phyloP scores from a whole-genome alignment of 2,329 filamentous ascomycete species.

The Diaporthe sp. region DNA sequence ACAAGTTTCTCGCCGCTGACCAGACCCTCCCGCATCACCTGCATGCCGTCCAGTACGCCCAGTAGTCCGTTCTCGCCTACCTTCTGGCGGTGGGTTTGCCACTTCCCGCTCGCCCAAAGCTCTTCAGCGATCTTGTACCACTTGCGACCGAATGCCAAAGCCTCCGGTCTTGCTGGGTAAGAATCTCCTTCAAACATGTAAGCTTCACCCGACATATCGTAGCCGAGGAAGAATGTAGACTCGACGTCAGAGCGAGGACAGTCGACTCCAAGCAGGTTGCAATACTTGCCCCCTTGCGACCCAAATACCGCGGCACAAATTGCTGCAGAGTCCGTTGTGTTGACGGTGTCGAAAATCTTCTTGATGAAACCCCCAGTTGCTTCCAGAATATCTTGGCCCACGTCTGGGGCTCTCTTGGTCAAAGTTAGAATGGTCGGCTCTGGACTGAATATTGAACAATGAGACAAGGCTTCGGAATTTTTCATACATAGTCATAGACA shows the following conservation, averaged over 20 bases:
- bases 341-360: slow-evolving; percentile 38
- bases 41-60: slow-evolving; percentile 22
- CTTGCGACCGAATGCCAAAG: slow-evolving; percentile 10
- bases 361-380: slow-evolving; percentile 55
- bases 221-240: slow-evolving; percentile 32
- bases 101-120: slow-evolving; percentile 30
- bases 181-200: slow-evolving; percentile 24
- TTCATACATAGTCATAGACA: slow-evolving; percentile 53
- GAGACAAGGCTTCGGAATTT: no score
- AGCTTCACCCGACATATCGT: slow-evolving; percentile 30
- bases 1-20: slow-evolving; percentile 33
- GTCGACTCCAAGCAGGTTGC: slow-evolving; percentile 25
- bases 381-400: slow-evolving; percentile 51
- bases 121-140: slow-evolving; percentile 1
- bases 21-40: slow-evolving; percentile 15
- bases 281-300: slow-evolving; percentile 16
- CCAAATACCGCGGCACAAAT: slow-evolving; percentile 30
- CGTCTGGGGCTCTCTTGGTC: slow-evolving; percentile 51
- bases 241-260: slow-evolving; percentile 30
- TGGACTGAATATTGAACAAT: neutral
- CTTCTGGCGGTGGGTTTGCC: slow-evolving; percentile 25
- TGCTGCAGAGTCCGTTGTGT: neutral
- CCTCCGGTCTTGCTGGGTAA: slow-evolving; percentile 7
- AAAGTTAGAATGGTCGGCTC: slow-evolving; percentile 11
- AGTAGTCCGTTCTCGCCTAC: slow-evolving; percentile 1